A percentile compares a stretch with the other conserved stretches of the same genome.
phyloP scores from a whole-genome alignment of 306 rosid genomes.

The Albizia julibrissin region DNA sequence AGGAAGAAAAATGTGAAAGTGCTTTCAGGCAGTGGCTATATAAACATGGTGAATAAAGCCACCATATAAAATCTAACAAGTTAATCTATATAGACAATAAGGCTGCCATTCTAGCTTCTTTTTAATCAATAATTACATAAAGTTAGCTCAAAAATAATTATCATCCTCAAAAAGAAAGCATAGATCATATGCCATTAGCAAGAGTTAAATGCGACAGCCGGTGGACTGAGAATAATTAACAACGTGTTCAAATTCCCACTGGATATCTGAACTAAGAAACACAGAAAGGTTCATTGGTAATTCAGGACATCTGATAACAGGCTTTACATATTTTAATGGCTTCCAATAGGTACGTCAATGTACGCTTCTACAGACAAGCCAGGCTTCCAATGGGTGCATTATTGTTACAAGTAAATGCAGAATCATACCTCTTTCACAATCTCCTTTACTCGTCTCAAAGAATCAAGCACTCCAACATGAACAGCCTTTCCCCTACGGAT shows the following conservation, averaged over 20 bases:
- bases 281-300: not conserved
- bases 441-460: conserved; percentile 94
- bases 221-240: conserved; percentile 10
- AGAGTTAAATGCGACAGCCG: not conserved
- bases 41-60: not conserved
- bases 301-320: not conserved
- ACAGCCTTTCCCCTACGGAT: conserved; percentile 67
- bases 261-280: not conserved
- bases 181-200: not conserved
- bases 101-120: not conserved
- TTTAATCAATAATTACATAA: not conserved
- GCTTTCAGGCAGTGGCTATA: conserved; percentile 18
- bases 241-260: not conserved
- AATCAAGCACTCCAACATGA: conserved; percentile 68
- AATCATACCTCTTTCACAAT: conserved; percentile 80
- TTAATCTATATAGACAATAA: not conserved
- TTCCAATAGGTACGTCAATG: not conserved
- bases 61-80: conserved; percentile 5
- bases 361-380: not conserved
- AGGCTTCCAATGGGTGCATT: not conserved
- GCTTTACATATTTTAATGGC: not conserved
- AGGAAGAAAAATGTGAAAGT: conserved; percentile 28
- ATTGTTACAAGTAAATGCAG: conserved; percentile 12
- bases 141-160: conserved; percentile 4
- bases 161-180: not conserved